Evolutionary conservation across 228 moss, liverwort and hornwort species (phyloP), one percentile per base, ranked within the genome.

Genomic region (Sphagnum magellanicum): DNA sequence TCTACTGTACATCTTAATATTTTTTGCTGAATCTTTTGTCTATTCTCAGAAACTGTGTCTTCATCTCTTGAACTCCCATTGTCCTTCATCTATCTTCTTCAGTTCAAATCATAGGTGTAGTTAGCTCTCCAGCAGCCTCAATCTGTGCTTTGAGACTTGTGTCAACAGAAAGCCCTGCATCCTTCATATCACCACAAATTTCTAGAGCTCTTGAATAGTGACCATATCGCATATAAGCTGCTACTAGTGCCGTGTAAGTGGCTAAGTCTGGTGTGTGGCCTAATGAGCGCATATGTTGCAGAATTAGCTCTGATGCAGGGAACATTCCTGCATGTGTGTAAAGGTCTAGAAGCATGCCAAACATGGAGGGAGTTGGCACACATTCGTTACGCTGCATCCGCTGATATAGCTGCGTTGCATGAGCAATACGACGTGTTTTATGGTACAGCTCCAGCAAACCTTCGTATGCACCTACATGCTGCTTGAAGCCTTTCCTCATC

Each of bases 251-350:
- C 1, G 73, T 69, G 67, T 79, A 83, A 4, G 79, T 79, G 59
- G 59, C 49, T 53, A 53, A 74, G 66, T 79, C 72, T 6, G 79
- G 79, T 64, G 76, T 71, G 52, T 76, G 74, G 51, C 77, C 74
- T 53, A 64, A 3, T 14, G 9, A 65, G 49, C 75, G 79, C 83
- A 83, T 83, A 46, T 83, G 76, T 49, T 73, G 76, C 10, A 79
- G 75, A 55, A 83, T 77, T 61, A 67, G 77, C 74, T 83, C 76
- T 65, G 71, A 79, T 46, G 79, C 79, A 59, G 76, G 67, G 60
- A 79, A 68, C 83, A 83, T 83, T 8, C 79, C 79, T 3, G 83
- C 76, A 68, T 75, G 78, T 61, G 74, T 74, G 60, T 79, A 83
- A 49, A 79, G 71, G 59, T 79, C 71, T 4, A 83, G 76, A 79